phyloP scores from a whole-genome alignment of 163 green algal genomes.

The Trebouxia gelatinosa region DNA sequence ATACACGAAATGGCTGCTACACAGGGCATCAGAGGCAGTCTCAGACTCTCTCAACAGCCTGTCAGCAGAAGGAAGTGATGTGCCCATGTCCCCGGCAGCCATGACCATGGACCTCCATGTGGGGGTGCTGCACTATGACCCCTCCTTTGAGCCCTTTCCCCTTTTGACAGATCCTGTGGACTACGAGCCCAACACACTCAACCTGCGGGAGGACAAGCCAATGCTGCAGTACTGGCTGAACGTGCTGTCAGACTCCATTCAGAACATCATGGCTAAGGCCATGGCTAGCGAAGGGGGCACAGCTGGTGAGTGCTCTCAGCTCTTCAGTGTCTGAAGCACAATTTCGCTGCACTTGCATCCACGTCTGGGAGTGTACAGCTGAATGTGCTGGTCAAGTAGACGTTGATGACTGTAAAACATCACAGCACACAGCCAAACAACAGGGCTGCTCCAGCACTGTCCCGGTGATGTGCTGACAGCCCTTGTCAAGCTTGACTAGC shows the following conservation, averaged over 20 bases:
- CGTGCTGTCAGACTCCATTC: slow-evolving; percentile 75
- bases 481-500: too few species aligned
- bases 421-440: not conserved
- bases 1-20: too few species aligned
- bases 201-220: slow-evolving; percentile 67
- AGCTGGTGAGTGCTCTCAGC: not conserved
- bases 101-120: slow-evolving; percentile 73
- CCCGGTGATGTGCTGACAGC: too few species aligned
- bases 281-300: slow-evolving; percentile 54
- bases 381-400: not conserved
- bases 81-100: slow-evolving; percentile 1
- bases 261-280: slow-evolving; percentile 76
- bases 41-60: too few species aligned
- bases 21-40: too few species aligned
- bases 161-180: slow-evolving; percentile 62
- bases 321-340: not conserved
- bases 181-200: slow-evolving; percentile 91
- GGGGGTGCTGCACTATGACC: slow-evolving; percentile 93
- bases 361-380: not conserved
- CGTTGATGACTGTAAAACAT: not conserved
- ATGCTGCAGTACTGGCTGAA: slow-evolving; percentile 83
- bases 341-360: not conserved
- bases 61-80: not conserved
- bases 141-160: slow-evolving; percentile 84
- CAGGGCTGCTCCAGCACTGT: too few species aligned